phyloP scores from a whole-genome alignment of 345 rosid genomes.

The Gossypium thurberi region DNA sequence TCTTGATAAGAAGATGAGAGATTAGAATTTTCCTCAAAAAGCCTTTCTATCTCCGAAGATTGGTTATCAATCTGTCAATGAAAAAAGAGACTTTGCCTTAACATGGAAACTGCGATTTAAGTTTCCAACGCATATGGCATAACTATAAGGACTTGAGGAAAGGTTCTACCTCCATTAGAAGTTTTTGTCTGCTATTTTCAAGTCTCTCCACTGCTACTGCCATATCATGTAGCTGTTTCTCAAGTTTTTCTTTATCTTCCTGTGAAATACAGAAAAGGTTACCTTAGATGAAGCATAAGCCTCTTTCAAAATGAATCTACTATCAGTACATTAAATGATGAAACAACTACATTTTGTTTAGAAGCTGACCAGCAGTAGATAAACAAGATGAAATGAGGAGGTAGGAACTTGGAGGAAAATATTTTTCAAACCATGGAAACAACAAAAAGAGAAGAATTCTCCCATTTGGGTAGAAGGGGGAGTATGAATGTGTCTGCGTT shows the following conservation, averaged over 20 bases:
- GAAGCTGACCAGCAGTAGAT: background rate
- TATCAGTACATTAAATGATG: background rate
- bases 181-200: conserved; percentile 92
- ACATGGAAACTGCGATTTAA: conserved; percentile 6
- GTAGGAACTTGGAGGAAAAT: background rate
- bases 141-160: conserved; percentile 14
- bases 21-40: conserved; percentile 81
- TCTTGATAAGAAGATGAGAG: conserved; percentile 67
- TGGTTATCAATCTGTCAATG: conserved; percentile 78
- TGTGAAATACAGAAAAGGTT: conserved; percentile 17
- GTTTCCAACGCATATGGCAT: conserved; percentile 5
- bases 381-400: background rate
- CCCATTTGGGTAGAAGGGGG: background rate
- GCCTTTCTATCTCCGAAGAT: conserved; percentile 91
- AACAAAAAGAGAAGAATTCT: background rate
- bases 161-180: conserved; percentile 69
- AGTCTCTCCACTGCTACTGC: conserved; percentile 88
- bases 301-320: background rate
- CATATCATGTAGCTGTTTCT: conserved; percentile 92
- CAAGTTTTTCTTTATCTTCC: conserved; percentile 83
- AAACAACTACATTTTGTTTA: background rate
- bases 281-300: background rate
- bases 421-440: background rate
- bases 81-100: conserved; percentile 7
- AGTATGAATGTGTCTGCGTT: background rate